These are phyloP conservation scores for Claviceps capensis DNA, from an alignment of 2,329 filamentous ascomycete species.

Conservation along the genomic window DNA sequence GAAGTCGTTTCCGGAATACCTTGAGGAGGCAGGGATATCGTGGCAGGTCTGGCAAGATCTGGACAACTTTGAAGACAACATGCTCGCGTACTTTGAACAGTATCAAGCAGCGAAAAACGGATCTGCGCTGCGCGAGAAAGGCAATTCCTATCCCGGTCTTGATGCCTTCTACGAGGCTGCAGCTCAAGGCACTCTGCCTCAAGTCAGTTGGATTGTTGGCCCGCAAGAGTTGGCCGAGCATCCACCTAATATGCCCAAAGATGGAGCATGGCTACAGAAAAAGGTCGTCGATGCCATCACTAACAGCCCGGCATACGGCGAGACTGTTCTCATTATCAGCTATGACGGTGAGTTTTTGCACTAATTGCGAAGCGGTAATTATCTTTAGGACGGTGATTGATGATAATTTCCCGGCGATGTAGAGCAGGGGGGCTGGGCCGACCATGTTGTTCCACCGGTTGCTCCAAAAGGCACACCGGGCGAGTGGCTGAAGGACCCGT, in stretches of 20 bases:
- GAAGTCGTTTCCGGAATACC: slow-evolving; percentile 35
- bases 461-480: slow-evolving; percentile 32
- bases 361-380: not conserved
- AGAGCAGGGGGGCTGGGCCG: slow-evolving; percentile 41
- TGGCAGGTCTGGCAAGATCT: slow-evolving; percentile 37
- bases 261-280: slow-evolving; percentile 42
- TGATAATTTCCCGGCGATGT: not conserved
- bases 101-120: slow-evolving; percentile 8
- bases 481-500: slow-evolving; percentile 33
- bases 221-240: slow-evolving; percentile 32
- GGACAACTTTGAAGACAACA: slow-evolving; percentile 39
- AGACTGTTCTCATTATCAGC: slow-evolving; percentile 35
- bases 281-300: slow-evolving; percentile 36
- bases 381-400: not conserved
- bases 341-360: slow-evolving; percentile 27
- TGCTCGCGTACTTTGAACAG: slow-evolving; percentile 27
- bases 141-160: slow-evolving; percentile 30
- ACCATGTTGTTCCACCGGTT: slow-evolving; percentile 35
- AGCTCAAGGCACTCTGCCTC: slow-evolving; percentile 33
- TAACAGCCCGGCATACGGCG: slow-evolving; percentile 31
- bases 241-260: slow-evolving; percentile 36
- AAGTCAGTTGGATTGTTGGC: slow-evolving; percentile 37
- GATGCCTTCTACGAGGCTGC: slow-evolving; percentile 35
- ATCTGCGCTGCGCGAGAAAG: slow-evolving; percentile 6
- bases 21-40: slow-evolving; percentile 31